Conservation (phyloP, 148 eudicot species). For the Euryodendron excelsum region DNA sequence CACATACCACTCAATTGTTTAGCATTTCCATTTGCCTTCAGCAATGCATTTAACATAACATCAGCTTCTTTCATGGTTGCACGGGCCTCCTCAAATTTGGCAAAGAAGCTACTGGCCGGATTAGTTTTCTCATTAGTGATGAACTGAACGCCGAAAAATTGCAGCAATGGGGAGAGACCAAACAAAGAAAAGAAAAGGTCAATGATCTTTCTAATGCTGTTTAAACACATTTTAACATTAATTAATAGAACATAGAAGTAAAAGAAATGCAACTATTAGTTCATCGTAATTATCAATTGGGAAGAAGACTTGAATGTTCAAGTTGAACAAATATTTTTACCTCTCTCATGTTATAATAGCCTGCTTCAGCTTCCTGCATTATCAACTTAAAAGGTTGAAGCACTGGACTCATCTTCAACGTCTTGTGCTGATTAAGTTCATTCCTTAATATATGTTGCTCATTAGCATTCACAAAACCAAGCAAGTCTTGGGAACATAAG, state of each 20-base stretch:
- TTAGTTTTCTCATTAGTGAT: constrained; percentile 18
- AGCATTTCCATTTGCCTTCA: constrained; percentile 46
- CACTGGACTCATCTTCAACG: neutral
- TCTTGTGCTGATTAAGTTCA: constrained; percentile 9
- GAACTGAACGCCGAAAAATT: constrained; percentile 19
- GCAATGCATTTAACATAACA: constrained; percentile 44
- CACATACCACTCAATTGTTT: constrained; percentile 38
- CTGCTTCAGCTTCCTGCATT: constrained; percentile 18
- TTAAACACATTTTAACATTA: neutral
- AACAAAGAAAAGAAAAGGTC: neutral
- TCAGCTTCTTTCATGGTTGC: constrained; percentile 56
- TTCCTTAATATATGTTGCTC: constrained; percentile 3
- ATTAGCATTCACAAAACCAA: neutral
- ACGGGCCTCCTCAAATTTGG: constrained; percentile 45
- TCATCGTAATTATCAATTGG: too few species aligned
- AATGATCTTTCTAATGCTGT: neutral
- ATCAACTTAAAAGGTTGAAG: constrained; percentile 13
- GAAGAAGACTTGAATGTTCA: neutral
- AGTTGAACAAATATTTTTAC: constrained; percentile 19
- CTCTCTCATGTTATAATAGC: constrained; percentile 17
- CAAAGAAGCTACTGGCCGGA: constrained; percentile 35
- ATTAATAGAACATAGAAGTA: neutral
- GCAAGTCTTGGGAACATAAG: neutral
- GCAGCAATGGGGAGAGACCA: neutral
- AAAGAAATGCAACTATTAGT: neutral